Percentiles rank a stretch among this genome's conserved stretches.
Evolutionary conservation across 2,329 filamentous ascomycete species (phyloP).

Genomic region (Colletotrichum agaves): DNA sequence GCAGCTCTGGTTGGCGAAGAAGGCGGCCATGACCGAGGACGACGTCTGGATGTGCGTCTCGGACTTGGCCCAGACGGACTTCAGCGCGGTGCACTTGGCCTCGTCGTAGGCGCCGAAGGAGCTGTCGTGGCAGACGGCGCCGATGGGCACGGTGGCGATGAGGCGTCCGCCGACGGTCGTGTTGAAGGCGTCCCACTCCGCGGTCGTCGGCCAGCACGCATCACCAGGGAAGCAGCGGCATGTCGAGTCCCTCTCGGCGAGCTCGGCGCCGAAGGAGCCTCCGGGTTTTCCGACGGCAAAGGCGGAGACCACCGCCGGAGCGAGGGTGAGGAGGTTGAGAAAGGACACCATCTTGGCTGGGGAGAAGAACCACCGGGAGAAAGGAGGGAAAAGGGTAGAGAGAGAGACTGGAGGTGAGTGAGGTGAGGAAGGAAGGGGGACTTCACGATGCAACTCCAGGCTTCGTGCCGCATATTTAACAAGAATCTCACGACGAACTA

Average conservation of each 20-base stretch:
- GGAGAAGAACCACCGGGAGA: not conserved
- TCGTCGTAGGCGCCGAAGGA: conserved; percentile 62
- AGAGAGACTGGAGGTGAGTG: conserved; percentile 15
- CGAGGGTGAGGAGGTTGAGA: conserved; percentile 28
- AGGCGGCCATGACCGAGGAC: conserved; percentile 51
- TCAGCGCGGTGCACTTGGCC: conserved; percentile 54
- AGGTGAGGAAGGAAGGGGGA: conserved; percentile 1
- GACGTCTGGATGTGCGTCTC: conserved; percentile 55
- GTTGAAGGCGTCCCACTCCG: conserved; percentile 62
- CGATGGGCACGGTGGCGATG: conserved; percentile 62
- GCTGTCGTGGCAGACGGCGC: conserved; percentile 59
- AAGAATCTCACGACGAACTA: not conserved
- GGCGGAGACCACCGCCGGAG: conserved; percentile 26
- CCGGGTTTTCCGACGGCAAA: conserved; percentile 20
- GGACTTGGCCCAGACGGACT: conserved; percentile 55
- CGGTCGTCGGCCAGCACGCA: conserved; percentile 59
- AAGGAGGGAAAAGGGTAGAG: not conserved
- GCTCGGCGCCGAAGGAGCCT: not conserved
- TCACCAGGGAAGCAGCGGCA: conserved; percentile 64
- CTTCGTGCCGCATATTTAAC: conserved; percentile 21
- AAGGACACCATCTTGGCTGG: conserved; percentile 29
- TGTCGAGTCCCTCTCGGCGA: not conserved
- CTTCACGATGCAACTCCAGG: conserved; percentile 3
- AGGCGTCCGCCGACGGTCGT: conserved; percentile 60
- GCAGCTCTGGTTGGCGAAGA: conserved; percentile 53